Evolutionary conservation across 208 protist genomes (phyloP).

Genomic region (Polymyxa betae): DNA sequence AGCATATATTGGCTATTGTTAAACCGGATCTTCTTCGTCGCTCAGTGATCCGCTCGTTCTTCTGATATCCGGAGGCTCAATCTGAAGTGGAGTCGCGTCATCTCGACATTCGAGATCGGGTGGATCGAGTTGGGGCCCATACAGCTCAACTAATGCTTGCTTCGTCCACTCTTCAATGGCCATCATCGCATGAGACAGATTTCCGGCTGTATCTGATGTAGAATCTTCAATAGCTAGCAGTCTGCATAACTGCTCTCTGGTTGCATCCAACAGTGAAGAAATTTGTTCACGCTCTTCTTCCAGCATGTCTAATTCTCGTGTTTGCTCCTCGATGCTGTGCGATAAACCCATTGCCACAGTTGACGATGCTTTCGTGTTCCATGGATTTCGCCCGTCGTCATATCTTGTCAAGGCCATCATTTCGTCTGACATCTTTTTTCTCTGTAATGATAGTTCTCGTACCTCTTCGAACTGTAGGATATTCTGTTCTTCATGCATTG

Average conservation of each 20-base stretch:
- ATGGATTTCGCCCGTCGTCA: background rate
- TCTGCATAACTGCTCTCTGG: no score
- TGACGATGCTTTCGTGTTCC: background rate
- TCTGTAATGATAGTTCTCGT: background rate
- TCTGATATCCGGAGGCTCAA: background rate
- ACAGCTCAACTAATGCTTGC: no score
- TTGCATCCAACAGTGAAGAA: background rate
- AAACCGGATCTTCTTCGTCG: background rate
- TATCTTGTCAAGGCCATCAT: background rate
- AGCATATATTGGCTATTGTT: background rate
- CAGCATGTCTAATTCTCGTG: background rate
- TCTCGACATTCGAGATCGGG: no score
- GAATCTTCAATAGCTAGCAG: no score
- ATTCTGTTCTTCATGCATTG: background rate
- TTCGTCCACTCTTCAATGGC: no score
- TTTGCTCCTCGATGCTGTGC: background rate
- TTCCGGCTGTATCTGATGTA: no score
- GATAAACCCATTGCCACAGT: background rate
- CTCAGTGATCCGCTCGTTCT: background rate
- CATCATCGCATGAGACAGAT: no score
- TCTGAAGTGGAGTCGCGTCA: background rate
- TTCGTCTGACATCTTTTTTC: background rate
- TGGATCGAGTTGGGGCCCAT: no score
- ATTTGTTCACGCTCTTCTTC: background rate
- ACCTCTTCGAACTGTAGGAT: slow-evolving; percentile 42